Conservation (phyloP, 768 basidiomycete genomes). For the Megacollybia marginata region DNA sequence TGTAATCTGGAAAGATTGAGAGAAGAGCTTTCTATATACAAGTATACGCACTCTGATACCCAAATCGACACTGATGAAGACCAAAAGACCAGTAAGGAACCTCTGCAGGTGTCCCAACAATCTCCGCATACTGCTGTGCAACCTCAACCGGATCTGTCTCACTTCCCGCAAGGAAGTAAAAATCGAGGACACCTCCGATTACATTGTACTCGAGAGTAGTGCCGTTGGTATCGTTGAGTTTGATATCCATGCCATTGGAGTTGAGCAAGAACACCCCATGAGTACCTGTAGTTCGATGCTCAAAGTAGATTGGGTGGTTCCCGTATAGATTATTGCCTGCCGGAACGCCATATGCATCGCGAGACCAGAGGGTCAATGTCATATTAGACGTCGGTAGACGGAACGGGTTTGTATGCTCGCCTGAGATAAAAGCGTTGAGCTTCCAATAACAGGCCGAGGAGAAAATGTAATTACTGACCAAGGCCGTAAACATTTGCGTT, state of each 20-base stretch:
- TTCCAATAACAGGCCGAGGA: too few species aligned
- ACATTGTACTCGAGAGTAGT: conserved; percentile 64
- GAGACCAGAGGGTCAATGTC: conserved; percentile 52
- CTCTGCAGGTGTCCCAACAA: conserved; percentile 61
- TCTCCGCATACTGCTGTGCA: conserved; percentile 60
- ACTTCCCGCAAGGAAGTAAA: conserved; percentile 73
- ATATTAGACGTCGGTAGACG: conserved; percentile 42
- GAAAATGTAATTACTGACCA: conserved; percentile 16
- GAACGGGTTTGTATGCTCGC: conserved; percentile 67
- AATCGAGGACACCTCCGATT: conserved; percentile 72
- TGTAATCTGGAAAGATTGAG: conserved; percentile 33
- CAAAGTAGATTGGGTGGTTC: conserved; percentile 67
- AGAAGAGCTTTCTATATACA: neutral
- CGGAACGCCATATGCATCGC: conserved; percentile 57
- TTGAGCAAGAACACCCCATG: conserved; percentile 67
- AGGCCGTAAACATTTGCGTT: conserved; percentile 71
- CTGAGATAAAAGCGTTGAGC: too few species aligned
- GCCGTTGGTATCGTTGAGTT: conserved; percentile 38
- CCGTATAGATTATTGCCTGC: conserved; percentile 61
- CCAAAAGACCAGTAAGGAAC: conserved; percentile 73
- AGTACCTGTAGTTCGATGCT: conserved; percentile 57
- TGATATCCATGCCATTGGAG: conserved; percentile 75
- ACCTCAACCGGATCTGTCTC: conserved; percentile 48
- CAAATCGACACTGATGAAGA: conserved; percentile 67
- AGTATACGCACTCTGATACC: conserved; percentile 43